A percentile compares a stretch with the other conserved stretches of the same genome.
Evolutionary conservation across 345 rosid species (phyloP).

Genomic region (Mangifera indica): DNA sequence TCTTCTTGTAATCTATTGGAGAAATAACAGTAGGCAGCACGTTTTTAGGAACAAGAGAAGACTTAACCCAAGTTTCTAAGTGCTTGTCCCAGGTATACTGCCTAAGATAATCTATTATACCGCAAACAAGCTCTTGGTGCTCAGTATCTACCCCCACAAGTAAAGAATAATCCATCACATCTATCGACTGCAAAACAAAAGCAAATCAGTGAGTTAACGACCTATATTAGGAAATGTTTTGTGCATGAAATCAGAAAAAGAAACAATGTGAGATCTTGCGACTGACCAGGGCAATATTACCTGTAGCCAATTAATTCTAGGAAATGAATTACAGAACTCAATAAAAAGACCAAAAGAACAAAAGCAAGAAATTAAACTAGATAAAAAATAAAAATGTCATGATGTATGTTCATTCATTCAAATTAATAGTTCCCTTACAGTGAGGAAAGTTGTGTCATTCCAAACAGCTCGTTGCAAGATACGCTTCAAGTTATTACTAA

Average conservation of each 20-base stretch:
- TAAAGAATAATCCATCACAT: constrained; percentile 96
- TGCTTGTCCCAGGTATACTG: constrained; percentile 99
- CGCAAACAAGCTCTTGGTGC: constrained; percentile 78
- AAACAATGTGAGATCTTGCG: not conserved
- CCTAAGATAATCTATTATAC: constrained; percentile 92
- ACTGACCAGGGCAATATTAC: too few species aligned
- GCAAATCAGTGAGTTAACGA: constrained; percentile 8
- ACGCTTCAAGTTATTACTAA: constrained; percentile 72
- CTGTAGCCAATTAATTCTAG: too few species aligned
- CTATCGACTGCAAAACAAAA: constrained; percentile 54
- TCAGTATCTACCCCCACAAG: constrained; percentile 82
- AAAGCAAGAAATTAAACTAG: not conserved
- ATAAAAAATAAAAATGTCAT: not conserved
- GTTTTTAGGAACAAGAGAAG: constrained; percentile 84
- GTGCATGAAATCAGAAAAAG: not conserved
- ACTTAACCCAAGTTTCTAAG: constrained; percentile 94
- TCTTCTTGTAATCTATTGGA: constrained; percentile 84
- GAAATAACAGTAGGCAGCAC: constrained; percentile 82
- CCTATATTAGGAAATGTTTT: not conserved
- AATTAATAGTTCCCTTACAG: constrained; percentile 49
- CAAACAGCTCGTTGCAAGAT: constrained; percentile 80
- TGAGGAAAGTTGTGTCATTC: constrained; percentile 90
- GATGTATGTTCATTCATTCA: too few species aligned
- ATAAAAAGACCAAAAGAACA: too few species aligned
- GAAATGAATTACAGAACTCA: too few species aligned